phyloP scores from a whole-genome alignment of 768 basidiomycete species.

The Tulasnella sp. region DNA sequence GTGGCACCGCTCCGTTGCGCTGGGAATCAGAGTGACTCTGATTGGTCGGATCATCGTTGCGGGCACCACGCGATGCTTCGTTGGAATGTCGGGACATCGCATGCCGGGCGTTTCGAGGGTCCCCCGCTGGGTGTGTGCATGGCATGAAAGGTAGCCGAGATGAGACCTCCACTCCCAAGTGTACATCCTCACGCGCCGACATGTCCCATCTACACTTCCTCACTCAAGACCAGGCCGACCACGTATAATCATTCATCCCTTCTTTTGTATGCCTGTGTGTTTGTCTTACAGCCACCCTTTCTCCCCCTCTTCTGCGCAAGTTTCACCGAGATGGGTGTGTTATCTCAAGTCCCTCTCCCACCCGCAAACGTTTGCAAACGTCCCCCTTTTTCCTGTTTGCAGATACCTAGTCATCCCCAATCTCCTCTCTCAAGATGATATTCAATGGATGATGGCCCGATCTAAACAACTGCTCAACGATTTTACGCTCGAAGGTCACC shows the following conservation, averaged over 20 bases:
- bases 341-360: conserved; percentile 22
- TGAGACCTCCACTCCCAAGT: neutral
- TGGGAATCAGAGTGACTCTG: neutral
- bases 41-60: neutral
- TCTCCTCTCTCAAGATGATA: conserved; percentile 62
- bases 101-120: neutral
- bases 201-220: conserved; percentile 44
- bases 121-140: neutral
- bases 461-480: conserved; percentile 70
- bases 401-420: conserved; percentile 76
- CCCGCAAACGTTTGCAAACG: neutral
- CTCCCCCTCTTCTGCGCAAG: conserved; percentile 35
- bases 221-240: conserved; percentile 53
- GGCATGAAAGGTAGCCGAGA: neutral
- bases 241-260: conserved; percentile 40
- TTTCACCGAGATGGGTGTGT: conserved; percentile 58
- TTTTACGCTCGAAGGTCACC: conserved; percentile 77
- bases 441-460: conserved; percentile 58
- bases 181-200: neutral
- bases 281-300: neutral
- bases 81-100: neutral
- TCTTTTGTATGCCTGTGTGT: neutral
- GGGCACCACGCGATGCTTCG: neutral
- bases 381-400: neutral
- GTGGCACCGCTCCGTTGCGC: no score